A percentile compares a stretch with the other conserved stretches of the same genome.
Conservation (phyloP, 129 eudicot genomes). For the Flaveria robusta region DNA sequence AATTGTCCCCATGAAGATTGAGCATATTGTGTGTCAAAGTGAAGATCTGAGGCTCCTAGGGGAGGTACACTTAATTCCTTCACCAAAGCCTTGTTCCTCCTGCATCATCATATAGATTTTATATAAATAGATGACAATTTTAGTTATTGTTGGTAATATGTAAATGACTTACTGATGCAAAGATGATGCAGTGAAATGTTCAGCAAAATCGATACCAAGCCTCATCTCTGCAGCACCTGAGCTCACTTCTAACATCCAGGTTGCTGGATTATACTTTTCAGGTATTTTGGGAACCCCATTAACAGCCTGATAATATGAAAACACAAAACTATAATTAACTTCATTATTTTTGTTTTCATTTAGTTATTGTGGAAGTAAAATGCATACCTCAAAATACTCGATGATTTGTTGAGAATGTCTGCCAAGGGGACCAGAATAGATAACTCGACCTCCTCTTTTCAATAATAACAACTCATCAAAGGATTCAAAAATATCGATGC, state of each 20-base stretch:
- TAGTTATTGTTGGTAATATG: background rate
- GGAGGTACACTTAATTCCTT: slow-evolving; percentile 63
- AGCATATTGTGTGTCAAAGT: slow-evolving; percentile 60
- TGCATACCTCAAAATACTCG: slow-evolving; percentile 66
- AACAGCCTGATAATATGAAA: slow-evolving; percentile 38
- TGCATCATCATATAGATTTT: background rate
- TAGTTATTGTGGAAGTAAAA: background rate
- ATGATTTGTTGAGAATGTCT: slow-evolving; percentile 61
- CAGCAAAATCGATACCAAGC: slow-evolving; percentile 62
- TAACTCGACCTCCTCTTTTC: slow-evolving; percentile 90
- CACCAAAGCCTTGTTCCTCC: slow-evolving; percentile 57
- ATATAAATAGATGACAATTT: background rate
- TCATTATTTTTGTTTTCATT: background rate
- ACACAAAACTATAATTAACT: background rate
- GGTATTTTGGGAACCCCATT: slow-evolving; percentile 55
- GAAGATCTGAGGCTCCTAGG: slow-evolving; percentile 57
- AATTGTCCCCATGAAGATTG: slow-evolving; percentile 70
- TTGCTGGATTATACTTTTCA: slow-evolving; percentile 60
- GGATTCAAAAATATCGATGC: slow-evolving; percentile 90
- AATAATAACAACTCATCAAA: slow-evolving; percentile 84
- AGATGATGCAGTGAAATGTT: slow-evolving; percentile 40
- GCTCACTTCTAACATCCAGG: slow-evolving; percentile 83
- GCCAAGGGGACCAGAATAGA: slow-evolving; percentile 84
- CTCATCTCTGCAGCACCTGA: slow-evolving; percentile 54
- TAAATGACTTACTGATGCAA: slow-evolving; percentile 45